Conservation (phyloP, 129 eudicot species). For the Flaveria sonorensis region DNA sequence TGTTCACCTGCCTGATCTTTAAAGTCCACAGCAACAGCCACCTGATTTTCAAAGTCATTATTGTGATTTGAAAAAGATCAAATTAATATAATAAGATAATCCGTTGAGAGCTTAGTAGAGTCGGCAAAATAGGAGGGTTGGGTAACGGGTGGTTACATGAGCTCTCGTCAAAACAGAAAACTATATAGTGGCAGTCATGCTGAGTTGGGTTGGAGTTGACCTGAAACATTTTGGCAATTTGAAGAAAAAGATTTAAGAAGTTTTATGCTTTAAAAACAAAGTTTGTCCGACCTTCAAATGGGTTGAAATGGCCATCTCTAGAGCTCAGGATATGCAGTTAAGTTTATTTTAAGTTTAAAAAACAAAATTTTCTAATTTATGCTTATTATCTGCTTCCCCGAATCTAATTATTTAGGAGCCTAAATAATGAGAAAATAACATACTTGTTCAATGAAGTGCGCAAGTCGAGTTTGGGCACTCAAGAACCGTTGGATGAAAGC, state of each 20-base stretch:
- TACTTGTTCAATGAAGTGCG: constrained; percentile 97
- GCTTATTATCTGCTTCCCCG: neutral
- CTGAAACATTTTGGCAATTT: neutral
- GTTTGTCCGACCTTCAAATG: too few species aligned
- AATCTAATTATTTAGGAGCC: neutral
- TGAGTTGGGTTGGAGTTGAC: neutral
- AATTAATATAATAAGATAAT: neutral
- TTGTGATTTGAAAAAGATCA: neutral
- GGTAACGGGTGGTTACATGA: neutral
- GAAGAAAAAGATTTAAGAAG: too few species aligned
- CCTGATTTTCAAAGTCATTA: constrained; percentile 45
- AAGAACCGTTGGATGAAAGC: constrained; percentile 96
- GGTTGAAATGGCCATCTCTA: too few species aligned
- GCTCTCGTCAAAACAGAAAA: neutral
- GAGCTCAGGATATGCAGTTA: too few species aligned
- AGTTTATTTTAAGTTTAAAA: too few species aligned
- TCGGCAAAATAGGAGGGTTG: neutral
- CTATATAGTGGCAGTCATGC: neutral
- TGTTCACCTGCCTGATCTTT: constrained; percentile 98
- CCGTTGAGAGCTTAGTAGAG: neutral
- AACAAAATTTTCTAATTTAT: neutral
- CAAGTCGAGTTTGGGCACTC: constrained; percentile 93
- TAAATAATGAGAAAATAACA: constrained; percentile 30
- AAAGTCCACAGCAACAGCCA: constrained; percentile 89
- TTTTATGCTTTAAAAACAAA: too few species aligned